A percentile compares a stretch with the other conserved stretches of the same genome.
These are phyloP conservation scores for Cordyceps tenuipes DNA, from an alignment of 2,329 filamentous ascomycete species.

Conservation along the genomic window DNA sequence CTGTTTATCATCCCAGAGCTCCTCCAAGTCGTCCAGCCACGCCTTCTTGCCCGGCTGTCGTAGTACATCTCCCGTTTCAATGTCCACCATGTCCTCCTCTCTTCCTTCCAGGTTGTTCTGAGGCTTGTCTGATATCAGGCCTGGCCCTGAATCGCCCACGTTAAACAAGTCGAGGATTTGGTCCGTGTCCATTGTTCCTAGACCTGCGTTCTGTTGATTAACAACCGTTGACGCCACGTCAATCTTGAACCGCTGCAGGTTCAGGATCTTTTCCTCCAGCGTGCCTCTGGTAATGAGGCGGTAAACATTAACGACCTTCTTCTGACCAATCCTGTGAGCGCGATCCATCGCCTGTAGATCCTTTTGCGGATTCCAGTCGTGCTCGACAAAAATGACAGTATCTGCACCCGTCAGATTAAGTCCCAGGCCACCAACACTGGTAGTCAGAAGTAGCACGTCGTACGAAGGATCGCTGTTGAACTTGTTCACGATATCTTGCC, in stretches of 20 bases:
- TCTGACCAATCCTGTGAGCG: conserved; percentile 95
- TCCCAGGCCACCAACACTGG: conserved; percentile 87
- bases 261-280: conserved; percentile 96
- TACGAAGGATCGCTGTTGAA: conserved; percentile 98
- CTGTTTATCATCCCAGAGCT: conserved; percentile 94
- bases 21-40: conserved; percentile 88
- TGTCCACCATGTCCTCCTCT: conserved; percentile 83
- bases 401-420: conserved; percentile 94
- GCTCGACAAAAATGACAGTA: conserved; percentile 98
- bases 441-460: conserved; percentile 87
- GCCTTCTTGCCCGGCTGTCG: conserved; percentile 96
- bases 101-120: conserved; percentile 51
- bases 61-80: conserved; percentile 82
- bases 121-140: conserved; percentile 52
- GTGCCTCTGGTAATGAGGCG: conserved; percentile 92
- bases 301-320: conserved; percentile 99
- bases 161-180: conserved; percentile 97
- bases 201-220: conserved; percentile 94
- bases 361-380: conserved; percentile 99
- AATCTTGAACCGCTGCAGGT: conserved; percentile 97
- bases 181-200: conserved; percentile 95
- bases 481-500: conserved; percentile 96
- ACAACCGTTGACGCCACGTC: conserved; percentile 97
- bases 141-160: conserved; percentile 68
- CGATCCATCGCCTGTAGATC: conserved; percentile 99